phyloP scores from a whole-genome alignment of 805 yeast species.

The Starmerella bombicola region DNA sequence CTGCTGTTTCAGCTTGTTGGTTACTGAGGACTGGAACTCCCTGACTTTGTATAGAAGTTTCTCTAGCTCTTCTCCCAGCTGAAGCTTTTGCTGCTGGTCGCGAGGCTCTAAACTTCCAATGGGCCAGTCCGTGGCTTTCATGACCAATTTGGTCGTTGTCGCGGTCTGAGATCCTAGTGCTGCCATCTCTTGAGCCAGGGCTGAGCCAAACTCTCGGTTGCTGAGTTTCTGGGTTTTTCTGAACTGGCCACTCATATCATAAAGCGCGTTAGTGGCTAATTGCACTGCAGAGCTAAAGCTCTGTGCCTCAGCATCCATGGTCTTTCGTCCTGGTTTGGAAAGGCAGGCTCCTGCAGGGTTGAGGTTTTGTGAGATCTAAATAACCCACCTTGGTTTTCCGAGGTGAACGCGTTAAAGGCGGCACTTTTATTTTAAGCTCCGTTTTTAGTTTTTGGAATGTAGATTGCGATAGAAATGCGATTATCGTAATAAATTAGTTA shows the following conservation, averaged over 20 bases:
- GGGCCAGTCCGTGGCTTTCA: constrained; percentile 7
- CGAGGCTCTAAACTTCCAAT: constrained; percentile 1
- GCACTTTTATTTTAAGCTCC: constrained; percentile 1
- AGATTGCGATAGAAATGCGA: too few species aligned
- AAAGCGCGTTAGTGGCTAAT: constrained; percentile 18
- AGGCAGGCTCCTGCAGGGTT: too few species aligned
- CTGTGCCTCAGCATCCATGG: constrained; percentile 20
- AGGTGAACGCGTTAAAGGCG: not conserved
- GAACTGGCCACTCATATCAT: constrained; percentile 19
- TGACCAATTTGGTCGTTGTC: constrained; percentile 5
- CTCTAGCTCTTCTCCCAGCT: constrained; percentile 12
- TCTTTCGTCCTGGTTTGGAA: too few species aligned
- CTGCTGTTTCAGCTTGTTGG: constrained; percentile 9
- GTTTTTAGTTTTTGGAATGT: too few species aligned
- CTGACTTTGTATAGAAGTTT: constrained; percentile 10
- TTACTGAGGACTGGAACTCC: constrained; percentile 10
- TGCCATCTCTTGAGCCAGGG: constrained; percentile 12
- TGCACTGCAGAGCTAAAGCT: constrained; percentile 11
- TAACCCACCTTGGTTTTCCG: too few species aligned
- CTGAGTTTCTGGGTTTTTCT: constrained; percentile 11
- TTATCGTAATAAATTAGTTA: too few species aligned
- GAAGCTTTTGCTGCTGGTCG: constrained; percentile 7
- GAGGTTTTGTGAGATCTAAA: too few species aligned
- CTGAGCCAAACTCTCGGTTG: constrained; percentile 4
- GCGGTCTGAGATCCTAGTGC: constrained; percentile 13